phyloP scores from a whole-genome alignment of 768 basidiomycete species.

The Mycena maculata region DNA sequence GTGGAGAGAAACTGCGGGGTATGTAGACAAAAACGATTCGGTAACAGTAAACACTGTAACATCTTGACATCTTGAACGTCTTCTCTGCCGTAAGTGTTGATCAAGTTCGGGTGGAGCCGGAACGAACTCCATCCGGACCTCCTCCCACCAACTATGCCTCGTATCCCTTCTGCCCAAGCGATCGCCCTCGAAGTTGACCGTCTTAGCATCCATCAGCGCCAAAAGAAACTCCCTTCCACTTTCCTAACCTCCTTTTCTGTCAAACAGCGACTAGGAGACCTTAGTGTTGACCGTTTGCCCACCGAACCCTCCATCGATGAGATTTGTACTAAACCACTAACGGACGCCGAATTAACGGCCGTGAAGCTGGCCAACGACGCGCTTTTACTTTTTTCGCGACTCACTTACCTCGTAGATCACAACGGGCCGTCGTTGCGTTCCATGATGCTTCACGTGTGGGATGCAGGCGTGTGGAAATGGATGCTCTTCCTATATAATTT shows the following conservation, averaged over 20 bases:
- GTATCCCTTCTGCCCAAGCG: slow-evolving; percentile 10
- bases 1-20: too few species aligned
- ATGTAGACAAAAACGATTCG: too few species aligned
- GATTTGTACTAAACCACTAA: slow-evolving; percentile 4
- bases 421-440: slow-evolving; percentile 17
- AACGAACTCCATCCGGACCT: too few species aligned
- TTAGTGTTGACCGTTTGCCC: slow-evolving; percentile 9
- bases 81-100: too few species aligned
- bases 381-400: slow-evolving; percentile 28
- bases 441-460: slow-evolving; percentile 26
- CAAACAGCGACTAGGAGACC: slow-evolving; percentile 20
- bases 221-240: slow-evolving; percentile 26
- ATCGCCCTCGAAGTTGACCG: slow-evolving; percentile 28
- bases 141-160: too few species aligned
- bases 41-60: too few species aligned
- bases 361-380: slow-evolving; percentile 21
- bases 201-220: not conserved
- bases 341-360: slow-evolving; percentile 2
- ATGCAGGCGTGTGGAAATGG: slow-evolving; percentile 28
- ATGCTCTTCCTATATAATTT: slow-evolving; percentile 30
- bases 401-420: slow-evolving; percentile 28
- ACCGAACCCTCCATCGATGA: slow-evolving; percentile 20
- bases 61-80: too few species aligned
- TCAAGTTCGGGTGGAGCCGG: too few species aligned
- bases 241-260: slow-evolving; percentile 22